Evolutionary conservation across 345 rosid species (phyloP).

Genomic region (Citrus hindsii): DNA sequence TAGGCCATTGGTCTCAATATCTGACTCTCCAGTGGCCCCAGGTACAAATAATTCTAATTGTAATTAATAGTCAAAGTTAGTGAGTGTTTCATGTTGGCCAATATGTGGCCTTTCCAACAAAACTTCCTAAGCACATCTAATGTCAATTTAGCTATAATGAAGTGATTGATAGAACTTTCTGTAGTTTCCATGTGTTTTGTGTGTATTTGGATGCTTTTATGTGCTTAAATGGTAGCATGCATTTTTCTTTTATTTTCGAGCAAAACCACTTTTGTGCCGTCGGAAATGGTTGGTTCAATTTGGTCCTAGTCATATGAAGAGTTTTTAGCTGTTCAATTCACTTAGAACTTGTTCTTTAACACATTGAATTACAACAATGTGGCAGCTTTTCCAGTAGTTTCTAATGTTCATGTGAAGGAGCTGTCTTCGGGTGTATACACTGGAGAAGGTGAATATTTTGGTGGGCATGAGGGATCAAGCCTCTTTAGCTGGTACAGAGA

Average conservation of each 20-base stretch:
- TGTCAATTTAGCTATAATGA: background rate
- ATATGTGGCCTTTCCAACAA: background rate
- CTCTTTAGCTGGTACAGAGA: constrained; percentile 96
- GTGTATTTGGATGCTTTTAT: background rate
- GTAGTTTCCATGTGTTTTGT: background rate
- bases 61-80: background rate
- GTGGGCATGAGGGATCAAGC: constrained; percentile 89
- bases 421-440: constrained; percentile 55
- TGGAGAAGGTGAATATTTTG: constrained; percentile 94
- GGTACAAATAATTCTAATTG: constrained; percentile 33
- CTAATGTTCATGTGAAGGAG: constrained; percentile 62
- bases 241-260: background rate
- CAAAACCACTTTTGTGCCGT: background rate
- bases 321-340: background rate
- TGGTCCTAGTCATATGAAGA: background rate
- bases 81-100: background rate
- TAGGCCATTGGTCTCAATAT: constrained; percentile 67
- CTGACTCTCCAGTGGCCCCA: constrained; percentile 72
- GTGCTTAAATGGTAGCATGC: background rate
- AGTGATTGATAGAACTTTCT: background rate
- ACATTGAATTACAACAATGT: constrained; percentile 18
- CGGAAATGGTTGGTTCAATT: background rate
- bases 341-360: constrained; percentile 16
- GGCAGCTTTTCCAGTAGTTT: constrained; percentile 79
- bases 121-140: background rate